Evolutionary conservation across 495 filamentous ascomycete genomes (phyloP).

Genomic region (Peziza echinospora): DNA sequence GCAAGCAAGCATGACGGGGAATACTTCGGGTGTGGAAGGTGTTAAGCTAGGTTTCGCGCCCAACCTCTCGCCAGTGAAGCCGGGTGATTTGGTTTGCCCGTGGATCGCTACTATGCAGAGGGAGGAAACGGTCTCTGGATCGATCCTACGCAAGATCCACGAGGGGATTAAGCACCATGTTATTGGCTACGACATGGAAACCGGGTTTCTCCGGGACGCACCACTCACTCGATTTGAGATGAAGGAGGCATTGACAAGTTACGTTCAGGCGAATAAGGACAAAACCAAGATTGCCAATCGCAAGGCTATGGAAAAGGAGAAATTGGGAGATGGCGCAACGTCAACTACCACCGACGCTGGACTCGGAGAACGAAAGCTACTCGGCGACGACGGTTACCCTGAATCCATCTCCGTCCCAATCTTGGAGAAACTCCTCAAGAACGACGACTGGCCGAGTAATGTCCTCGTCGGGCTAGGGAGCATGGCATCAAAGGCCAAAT

Average conservation of each 20-base stretch:
- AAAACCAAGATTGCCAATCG: neutral
- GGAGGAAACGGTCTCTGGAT: neutral
- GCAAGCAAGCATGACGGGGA: neutral
- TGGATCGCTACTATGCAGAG: neutral
- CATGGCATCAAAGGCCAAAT: neutral
- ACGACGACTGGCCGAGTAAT: conserved; percentile 14
- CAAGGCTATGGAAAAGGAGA: neutral
- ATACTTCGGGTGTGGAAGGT: neutral
- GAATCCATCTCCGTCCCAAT: conserved; percentile 1
- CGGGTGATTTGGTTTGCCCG: neutral
- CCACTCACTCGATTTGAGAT: conserved; percentile 3
- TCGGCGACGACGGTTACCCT: conserved; percentile 9
- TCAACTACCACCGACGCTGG: neutral
- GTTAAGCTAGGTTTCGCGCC: neutral
- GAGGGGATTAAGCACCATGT: conserved; percentile 15
- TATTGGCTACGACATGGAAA: conserved; percentile 12
- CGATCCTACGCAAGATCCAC: neutral
- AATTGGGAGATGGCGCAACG: neutral
- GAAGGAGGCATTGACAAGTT: neutral
- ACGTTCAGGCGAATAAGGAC: neutral
- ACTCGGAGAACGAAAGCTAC: neutral
- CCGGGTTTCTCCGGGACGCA: conserved; percentile 10
- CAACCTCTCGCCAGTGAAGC: neutral
- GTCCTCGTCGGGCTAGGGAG: conserved; percentile 8
- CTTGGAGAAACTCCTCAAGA: conserved; percentile 8